Evolutionary conservation across 257 asterid species (phyloP).

Genomic region (Lycium ferocissimum): DNA sequence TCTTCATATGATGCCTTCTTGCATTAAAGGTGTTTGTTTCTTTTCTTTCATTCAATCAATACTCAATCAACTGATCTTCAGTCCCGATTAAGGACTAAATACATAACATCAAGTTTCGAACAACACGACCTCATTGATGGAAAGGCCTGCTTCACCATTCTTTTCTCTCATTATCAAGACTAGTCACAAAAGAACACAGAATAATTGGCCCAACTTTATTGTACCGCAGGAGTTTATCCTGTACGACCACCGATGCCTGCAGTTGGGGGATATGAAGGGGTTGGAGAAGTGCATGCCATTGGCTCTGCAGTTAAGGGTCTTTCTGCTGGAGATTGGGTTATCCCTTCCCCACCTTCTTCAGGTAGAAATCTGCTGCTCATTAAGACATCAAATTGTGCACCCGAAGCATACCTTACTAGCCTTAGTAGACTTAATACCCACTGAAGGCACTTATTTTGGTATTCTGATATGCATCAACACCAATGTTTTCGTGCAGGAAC

Average conservation of each 20-base stretch:
- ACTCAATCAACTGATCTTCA: background rate
- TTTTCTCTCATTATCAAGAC: slow-evolving; percentile 6
- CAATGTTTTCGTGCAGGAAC: slow-evolving; percentile 56
- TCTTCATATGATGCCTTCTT: background rate
- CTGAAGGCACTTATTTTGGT: slow-evolving; percentile 14
- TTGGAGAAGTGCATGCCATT: slow-evolving; percentile 83
- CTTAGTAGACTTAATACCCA: slow-evolving; percentile 3
- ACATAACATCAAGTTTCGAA: background rate
- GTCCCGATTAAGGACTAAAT: background rate
- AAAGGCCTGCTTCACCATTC: background rate
- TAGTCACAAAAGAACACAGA: background rate
- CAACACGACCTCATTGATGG: background rate
- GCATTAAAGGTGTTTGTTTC: background rate
- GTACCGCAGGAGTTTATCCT: slow-evolving; percentile 77
- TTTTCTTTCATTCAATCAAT: background rate
- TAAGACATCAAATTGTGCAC: background rate
- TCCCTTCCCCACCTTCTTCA: slow-evolving; percentile 92
- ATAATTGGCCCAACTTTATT: background rate
- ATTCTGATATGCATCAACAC: background rate
- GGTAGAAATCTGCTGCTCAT: slow-evolving; percentile 45
- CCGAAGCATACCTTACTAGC: slow-evolving; percentile 12
- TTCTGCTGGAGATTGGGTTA: slow-evolving; percentile 85
- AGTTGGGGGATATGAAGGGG: slow-evolving; percentile 96
- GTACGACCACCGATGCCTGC: slow-evolving; percentile 96
- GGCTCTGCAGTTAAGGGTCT: slow-evolving; percentile 79